Base-by-base conservation (phyloP, 768 basidiomycete species). In the Termitomyces sp. region DNA sequence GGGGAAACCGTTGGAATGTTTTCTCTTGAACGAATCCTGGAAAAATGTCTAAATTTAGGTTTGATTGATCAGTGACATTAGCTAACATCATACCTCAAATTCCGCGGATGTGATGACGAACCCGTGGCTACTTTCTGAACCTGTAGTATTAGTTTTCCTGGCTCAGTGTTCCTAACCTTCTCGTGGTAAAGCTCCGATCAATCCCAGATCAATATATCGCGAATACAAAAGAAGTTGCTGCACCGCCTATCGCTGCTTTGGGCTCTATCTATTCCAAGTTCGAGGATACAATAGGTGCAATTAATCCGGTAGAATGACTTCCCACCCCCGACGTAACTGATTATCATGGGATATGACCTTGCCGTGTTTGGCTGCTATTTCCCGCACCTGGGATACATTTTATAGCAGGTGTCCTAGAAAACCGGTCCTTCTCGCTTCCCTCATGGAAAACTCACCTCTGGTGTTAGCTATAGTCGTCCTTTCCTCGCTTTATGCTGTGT, bases 381-480 rank as follows among this genome's bases (percentile, higher is more conserved):
- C 36, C 36, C 36, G 22, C 51, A 11, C 16, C 16, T 6, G 35
- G n/a, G 40, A 51, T 16, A 6, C 38, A 10, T 28, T 48, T 36
- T 18, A 28, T 28, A 40, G 47, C 20, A 7, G 26, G 3, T 20
- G 10, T 30, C 22, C 20, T 13, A 3, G 5, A n/a, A 49, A 2
- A 40, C 10, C 1, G 14, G 44, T 11, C 20, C 20, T 18, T 30
- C 32, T 33, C 13, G n/a, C 56, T 28, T 28, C n/a, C 43, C 49
- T 51, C 50, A 57, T 55, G 54, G 54, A 46, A 45, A 22, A 18
- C n/a, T 57, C 18, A 24, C 28, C 33, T 57, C 3, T 58, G 20
- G 28, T 30, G 3, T 22, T 33, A 36, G n/a, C 6, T 30, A 16
- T n/a, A 3, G 14, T 35, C 5, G 22, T 43, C 9, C 22, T 57